These are phyloP conservation scores for Cutaneotrichosporon sp. DNA, from an alignment of 1,284 basidiomycete genomes.

Conservation along the genomic window DNA sequence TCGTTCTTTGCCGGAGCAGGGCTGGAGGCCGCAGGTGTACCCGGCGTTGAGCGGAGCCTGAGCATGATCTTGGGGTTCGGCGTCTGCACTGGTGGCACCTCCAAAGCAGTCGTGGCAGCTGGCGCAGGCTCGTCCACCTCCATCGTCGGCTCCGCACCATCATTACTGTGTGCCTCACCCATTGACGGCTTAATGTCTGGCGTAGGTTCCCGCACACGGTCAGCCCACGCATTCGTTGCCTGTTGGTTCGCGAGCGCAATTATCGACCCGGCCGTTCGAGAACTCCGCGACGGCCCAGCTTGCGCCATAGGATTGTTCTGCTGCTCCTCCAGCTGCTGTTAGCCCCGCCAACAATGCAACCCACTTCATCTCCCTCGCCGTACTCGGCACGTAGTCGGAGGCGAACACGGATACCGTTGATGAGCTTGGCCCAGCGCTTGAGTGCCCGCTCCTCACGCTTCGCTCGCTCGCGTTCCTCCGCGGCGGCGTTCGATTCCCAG, in stretches of 20 bases:
- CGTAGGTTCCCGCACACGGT: not conserved
- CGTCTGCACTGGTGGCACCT: not conserved
- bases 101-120: not conserved
- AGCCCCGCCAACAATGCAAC: too few species aligned
- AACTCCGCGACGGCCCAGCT: not conserved
- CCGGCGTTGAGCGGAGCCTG: not conserved
- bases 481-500: slow-evolving; percentile 71
- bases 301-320: slow-evolving; percentile 37
- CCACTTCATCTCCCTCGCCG: slow-evolving; percentile 49
- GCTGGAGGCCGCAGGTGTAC: not conserved
- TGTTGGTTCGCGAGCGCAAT: slow-evolving; percentile 25
- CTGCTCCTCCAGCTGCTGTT: slow-evolving; percentile 27
- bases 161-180: not conserved
- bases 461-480: slow-evolving; percentile 66
- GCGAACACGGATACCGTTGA: slow-evolving; percentile 81
- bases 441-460: slow-evolving; percentile 76
- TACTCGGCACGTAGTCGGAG: slow-evolving; percentile 79
- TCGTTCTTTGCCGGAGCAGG: not conserved
- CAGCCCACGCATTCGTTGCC: not conserved
- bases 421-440: slow-evolving; percentile 81
- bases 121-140: not conserved
- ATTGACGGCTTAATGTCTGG: not conserved
- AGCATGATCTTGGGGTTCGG: slow-evolving; percentile 2
- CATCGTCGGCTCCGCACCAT: not conserved
- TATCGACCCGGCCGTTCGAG: slow-evolving; percentile 25